These are phyloP conservation scores for Aphanomyces cochlioides DNA, from an alignment of 352 stramenopile species.

Conservation along the genomic window DNA sequence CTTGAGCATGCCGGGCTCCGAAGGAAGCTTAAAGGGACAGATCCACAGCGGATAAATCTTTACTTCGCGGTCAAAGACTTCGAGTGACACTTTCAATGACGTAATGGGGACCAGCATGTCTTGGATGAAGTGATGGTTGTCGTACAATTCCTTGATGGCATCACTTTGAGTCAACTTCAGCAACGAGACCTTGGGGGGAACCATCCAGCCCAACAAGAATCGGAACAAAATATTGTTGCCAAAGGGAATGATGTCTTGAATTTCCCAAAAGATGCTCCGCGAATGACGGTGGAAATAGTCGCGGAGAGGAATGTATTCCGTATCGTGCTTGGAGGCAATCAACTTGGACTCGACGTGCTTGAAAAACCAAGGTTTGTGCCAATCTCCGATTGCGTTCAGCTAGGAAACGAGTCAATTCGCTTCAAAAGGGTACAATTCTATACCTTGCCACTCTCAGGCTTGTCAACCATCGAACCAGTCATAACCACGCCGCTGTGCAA, in stretches of 20 bases:
- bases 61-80: conserved; percentile 33
- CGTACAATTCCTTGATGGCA: conserved; percentile 36
- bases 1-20: conserved; percentile 19
- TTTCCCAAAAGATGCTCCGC: conserved; percentile 47
- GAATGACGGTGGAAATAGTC: conserved; percentile 52
- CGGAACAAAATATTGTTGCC: conserved; percentile 46
- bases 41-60: conserved; percentile 41
- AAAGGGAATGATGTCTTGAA: conserved; percentile 52
- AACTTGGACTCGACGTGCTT: conserved; percentile 44
- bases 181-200: conserved; percentile 44
- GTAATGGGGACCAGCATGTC: conserved; percentile 41
- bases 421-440: background rate
- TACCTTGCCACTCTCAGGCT: conserved; percentile 13
- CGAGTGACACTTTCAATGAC: conserved; percentile 32
- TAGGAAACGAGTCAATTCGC: background rate
- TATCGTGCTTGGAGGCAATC: background rate
- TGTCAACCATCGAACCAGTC: conserved; percentile 40
- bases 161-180: conserved; percentile 48
- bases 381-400: conserved; percentile 42
- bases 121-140: conserved; percentile 46
- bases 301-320: conserved; percentile 45
- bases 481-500: conserved; percentile 40
- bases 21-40: conserved; percentile 32
- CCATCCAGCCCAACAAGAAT: conserved; percentile 49
- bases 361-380: conserved; percentile 57